phyloP scores from a whole-genome alignment of 805 yeast species.

The Tetrapisispora namnaoensis region DNA sequence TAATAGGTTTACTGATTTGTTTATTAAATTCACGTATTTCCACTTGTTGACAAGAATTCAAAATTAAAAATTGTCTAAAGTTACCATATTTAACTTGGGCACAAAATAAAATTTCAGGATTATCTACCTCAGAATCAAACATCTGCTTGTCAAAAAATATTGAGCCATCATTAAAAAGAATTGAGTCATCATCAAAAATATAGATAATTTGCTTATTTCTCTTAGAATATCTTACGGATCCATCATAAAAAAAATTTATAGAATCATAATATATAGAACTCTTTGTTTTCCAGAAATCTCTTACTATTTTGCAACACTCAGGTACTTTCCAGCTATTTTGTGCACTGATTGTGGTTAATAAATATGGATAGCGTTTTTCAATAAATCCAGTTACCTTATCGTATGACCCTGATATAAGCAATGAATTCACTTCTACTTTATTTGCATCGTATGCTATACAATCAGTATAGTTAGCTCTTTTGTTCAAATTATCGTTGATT shows the following conservation, averaged over 20 bases:
- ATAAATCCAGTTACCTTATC: not conserved
- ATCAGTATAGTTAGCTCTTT: not conserved
- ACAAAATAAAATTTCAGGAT: not conserved
- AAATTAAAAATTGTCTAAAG: not conserved
- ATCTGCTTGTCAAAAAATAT: no score
- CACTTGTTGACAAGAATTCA: not conserved
- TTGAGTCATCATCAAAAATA: not conserved
- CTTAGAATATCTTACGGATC: not conserved
- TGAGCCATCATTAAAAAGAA: not conserved
- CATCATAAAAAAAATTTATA: not conserved
- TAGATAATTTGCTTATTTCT: not conserved
- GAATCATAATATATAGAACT: not conserved
- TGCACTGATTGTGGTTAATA: no score
- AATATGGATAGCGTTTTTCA: not conserved
- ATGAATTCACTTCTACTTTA: not conserved
- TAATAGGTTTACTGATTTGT: not conserved
- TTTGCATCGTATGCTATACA: not conserved
- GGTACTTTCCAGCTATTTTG: not conserved
- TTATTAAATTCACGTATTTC: not conserved
- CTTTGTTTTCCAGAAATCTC: conserved; percentile 2
- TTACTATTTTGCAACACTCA: not conserved
- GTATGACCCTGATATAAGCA: not conserved
- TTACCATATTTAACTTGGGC: not conserved
- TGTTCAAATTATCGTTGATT: not conserved
- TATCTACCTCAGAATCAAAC: not conserved